Conservation (phyloP, 805 yeast genomes). For the Suhomyces canberraensis region DNA sequence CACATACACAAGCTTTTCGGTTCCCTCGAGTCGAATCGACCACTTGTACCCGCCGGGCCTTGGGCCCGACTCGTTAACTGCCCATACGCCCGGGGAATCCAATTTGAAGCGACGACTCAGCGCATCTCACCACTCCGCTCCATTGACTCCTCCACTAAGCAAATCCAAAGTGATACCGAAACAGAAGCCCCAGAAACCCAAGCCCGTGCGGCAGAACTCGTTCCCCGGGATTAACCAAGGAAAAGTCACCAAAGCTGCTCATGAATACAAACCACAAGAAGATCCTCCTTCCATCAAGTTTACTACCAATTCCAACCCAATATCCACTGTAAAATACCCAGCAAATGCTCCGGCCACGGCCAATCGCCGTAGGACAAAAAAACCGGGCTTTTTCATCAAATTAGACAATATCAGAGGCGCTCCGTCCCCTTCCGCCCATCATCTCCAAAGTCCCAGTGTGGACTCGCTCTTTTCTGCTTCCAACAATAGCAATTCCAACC, state of each 20-base stretch:
- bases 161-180: constrained; percentile 9
- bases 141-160: constrained; percentile 3
- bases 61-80: background rate
- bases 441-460: no score
- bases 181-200: constrained; percentile 8
- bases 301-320: constrained; percentile 2
- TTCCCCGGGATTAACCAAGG: constrained; percentile 8
- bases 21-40: constrained; percentile 10
- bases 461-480: constrained; percentile 9
- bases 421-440: constrained; percentile 3
- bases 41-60: constrained; percentile 4
- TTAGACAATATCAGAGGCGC: constrained; percentile 9
- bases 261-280: constrained; percentile 1
- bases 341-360: constrained; percentile 3
- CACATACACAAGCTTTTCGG: constrained; percentile 7
- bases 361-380: constrained; percentile 5
- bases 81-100: constrained; percentile 3
- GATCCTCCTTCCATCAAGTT: constrained; percentile 1
- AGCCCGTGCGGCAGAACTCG: constrained; percentile 14
- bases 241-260: constrained; percentile 2
- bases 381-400: constrained; percentile 11
- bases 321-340: background rate
- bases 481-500: constrained; percentile 1
- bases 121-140: background rate
- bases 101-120: constrained; percentile 3